Evolutionary conservation across 164 flowering plant genomes (phyloP).

Genomic region (Macadamia tetraphylla): DNA sequence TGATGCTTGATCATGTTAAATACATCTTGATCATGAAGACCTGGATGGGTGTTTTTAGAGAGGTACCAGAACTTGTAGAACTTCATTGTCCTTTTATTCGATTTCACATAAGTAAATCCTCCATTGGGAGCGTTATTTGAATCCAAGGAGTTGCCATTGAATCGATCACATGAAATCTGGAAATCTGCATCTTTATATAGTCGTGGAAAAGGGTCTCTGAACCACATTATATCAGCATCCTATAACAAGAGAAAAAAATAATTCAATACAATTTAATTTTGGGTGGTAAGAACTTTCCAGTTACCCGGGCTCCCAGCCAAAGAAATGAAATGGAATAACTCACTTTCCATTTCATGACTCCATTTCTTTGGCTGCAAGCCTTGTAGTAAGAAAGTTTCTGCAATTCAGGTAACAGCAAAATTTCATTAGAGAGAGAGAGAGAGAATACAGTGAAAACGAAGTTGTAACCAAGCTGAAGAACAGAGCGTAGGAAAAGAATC

Average conservation of each 20-base stretch:
- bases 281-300: not conserved
- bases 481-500: not conserved
- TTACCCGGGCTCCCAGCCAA: not conserved
- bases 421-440: not conserved
- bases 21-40: not conserved
- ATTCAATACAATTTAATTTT: not conserved
- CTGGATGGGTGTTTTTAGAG: not conserved
- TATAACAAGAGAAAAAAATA: not conserved
- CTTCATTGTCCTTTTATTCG: not conserved
- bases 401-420: too few relatives aligned
- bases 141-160: not conserved
- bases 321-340: too few relatives aligned
- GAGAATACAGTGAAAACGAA: not conserved
- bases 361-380: too few relatives aligned
- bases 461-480: not conserved
- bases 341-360: too few relatives aligned
- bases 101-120: not conserved
- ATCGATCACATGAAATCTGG: not conserved
- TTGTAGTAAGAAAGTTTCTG: too few relatives aligned
- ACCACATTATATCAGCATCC: not conserved
- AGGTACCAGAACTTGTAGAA: not conserved
- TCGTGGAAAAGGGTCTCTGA: constrained; percentile 1
- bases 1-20: not conserved
- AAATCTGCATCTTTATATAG: not conserved
- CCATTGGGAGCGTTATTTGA: not conserved